Conservation (phyloP, 2,329 filamentous ascomycete genomes). For the Colletotrichum gigasporum region DNA sequence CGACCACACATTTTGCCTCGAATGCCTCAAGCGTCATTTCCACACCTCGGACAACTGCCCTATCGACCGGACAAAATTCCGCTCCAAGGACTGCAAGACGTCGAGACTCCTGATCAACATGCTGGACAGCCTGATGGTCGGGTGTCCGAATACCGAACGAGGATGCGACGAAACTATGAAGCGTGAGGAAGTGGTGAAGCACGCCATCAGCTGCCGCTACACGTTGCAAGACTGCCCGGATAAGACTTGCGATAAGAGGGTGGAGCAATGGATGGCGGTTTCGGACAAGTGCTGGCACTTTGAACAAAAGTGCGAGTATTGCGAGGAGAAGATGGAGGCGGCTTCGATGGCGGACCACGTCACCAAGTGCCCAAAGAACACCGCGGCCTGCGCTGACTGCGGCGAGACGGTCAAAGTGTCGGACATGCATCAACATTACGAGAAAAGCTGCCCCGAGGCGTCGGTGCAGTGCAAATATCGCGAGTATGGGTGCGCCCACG, state of each 20-base stretch:
- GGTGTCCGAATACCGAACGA: conserved; percentile 62
- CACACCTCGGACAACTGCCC: conserved; percentile 59
- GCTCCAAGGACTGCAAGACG: conserved; percentile 38
- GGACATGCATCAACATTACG: conserved; percentile 56
- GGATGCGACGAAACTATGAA: conserved; percentile 62
- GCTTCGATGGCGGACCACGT: conserved; percentile 57
- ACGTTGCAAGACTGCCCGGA: conserved; percentile 66
- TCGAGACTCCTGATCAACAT: conserved; percentile 65
- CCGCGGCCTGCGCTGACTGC: conserved; percentile 60
- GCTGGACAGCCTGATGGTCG: conserved; percentile 67
- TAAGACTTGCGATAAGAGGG: conserved; percentile 58
- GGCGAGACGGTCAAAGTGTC: conserved; percentile 53
- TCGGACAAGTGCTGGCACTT: conserved; percentile 61
- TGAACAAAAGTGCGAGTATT: conserved; percentile 61
- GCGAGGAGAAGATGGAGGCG: conserved; percentile 57
- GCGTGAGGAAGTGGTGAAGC: conserved; percentile 64
- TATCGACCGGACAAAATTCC: conserved; percentile 62
- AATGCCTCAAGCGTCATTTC: conserved; percentile 60
- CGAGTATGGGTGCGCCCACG: conserved; percentile 57
- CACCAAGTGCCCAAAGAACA: conserved; percentile 55
- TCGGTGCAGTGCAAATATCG: conserved; percentile 56
- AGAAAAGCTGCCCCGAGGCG: conserved; percentile 54
- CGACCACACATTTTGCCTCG: conserved; percentile 72
- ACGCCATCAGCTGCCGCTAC: conserved; percentile 66
- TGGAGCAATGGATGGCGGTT: conserved; percentile 56